Conservation (phyloP, 2,329 filamentous ascomycete genomes). For the Diaporthe longicolla region DNA sequence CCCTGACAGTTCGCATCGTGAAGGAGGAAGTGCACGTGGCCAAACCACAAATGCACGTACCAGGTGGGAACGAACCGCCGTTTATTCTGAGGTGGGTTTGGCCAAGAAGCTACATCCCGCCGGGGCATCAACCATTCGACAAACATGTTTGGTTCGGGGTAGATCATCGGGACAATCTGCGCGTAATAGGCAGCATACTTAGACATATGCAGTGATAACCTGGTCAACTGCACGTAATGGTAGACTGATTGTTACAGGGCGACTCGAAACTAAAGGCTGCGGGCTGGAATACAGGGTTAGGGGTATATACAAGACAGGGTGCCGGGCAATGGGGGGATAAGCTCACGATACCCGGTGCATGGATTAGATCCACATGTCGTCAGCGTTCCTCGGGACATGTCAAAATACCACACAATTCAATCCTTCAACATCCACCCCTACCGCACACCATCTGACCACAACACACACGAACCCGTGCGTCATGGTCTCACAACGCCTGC, state of each 20-base stretch:
- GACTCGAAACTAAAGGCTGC: not conserved
- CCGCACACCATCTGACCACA: not conserved
- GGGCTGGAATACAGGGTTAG: not conserved
- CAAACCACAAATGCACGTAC: not conserved
- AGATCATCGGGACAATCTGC: no score
- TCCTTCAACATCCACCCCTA: not conserved
- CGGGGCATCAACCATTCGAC: no score
- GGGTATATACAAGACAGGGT: not conserved
- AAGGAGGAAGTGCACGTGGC: not conserved
- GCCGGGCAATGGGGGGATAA: not conserved
- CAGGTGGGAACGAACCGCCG: not conserved
- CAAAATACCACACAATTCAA: not conserved
- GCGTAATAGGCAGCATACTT: no score
- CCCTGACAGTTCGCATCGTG: not conserved
- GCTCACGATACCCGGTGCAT: not conserved
- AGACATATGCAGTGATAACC: no score
- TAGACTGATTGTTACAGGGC: no score
- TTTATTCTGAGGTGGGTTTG: not conserved
- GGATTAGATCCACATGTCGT: conserved; percentile 15
- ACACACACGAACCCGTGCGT: not conserved
- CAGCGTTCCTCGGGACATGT: not conserved
- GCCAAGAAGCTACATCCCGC: not conserved
- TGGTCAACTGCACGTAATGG: no score
- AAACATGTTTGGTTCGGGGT: no score
- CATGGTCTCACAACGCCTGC: conserved; percentile 27